Conservation (phyloP, 129 eudicot genomes). For the Smallanthus sonchifolius region DNA sequence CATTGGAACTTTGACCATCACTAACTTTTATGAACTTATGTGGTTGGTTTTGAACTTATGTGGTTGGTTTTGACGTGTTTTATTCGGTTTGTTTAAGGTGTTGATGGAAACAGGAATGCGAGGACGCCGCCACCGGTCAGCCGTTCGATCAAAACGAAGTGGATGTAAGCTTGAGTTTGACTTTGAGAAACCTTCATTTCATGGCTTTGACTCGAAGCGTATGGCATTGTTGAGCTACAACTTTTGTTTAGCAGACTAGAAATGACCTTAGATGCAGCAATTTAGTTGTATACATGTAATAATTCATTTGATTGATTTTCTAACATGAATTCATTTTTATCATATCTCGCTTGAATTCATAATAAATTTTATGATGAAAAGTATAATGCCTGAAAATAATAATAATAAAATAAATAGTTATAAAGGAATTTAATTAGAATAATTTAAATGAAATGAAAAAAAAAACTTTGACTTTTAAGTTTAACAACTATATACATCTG, state of each 20-base stretch:
- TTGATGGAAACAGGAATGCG: slow-evolving; percentile 40
- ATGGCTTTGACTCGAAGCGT: slow-evolving; percentile 61
- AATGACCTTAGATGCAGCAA: slow-evolving; percentile 21
- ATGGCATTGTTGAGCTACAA: slow-evolving; percentile 25
- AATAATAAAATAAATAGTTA: too few relatives aligned
- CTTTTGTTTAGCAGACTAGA: slow-evolving; percentile 15
- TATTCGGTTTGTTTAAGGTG: slow-evolving; percentile 29
- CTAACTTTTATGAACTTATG: neutral
- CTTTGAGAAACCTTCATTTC: slow-evolving; percentile 1
- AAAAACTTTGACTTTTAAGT: too few relatives aligned
- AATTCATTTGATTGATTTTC: slow-evolving; percentile 14
- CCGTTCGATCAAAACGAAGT: slow-evolving; percentile 48
- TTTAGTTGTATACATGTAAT: slow-evolving; percentile 23
- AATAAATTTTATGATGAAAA: too few relatives aligned
- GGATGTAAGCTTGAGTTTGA: slow-evolving; percentile 34
- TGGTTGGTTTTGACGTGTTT: neutral
- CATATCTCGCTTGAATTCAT: too few relatives aligned
- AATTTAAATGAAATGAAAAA: too few relatives aligned
- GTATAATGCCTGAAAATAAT: too few relatives aligned
- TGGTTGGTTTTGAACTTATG: neutral
- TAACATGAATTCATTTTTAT: neutral
- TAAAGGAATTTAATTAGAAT: too few relatives aligned
- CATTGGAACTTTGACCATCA: neutral
- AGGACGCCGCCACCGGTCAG: slow-evolving; percentile 71
- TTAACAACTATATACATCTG: too few relatives aligned